Conservation (phyloP, 2,329 filamentous ascomycete genomes). For the Cladorrhinum sp. region DNA sequence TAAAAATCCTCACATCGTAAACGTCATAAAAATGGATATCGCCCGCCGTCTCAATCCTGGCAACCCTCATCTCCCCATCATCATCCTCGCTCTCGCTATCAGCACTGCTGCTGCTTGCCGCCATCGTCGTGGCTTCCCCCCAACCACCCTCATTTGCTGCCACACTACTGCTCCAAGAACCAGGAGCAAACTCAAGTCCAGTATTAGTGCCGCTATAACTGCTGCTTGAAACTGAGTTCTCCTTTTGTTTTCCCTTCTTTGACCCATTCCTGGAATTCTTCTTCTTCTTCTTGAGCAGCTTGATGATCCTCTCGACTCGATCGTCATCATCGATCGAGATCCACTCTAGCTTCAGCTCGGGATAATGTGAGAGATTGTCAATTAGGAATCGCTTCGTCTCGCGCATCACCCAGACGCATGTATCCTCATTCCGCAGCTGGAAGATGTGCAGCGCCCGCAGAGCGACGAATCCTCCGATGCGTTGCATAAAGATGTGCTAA, state of each 20-base stretch:
- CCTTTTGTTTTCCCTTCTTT: conserved; percentile 28
- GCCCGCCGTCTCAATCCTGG: conserved; percentile 40
- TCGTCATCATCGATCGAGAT: conserved; percentile 52
- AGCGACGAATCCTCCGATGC: conserved; percentile 49
- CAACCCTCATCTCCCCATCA: conserved; percentile 26
- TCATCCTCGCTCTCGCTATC: conserved; percentile 34
- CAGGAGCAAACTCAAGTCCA: background rate
- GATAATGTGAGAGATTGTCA: conserved; percentile 55
- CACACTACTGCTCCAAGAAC: conserved; percentile 5
- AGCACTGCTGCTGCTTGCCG: conserved; percentile 31
- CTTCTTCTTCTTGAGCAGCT: conserved; percentile 30
- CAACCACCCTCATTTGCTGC: background rate
- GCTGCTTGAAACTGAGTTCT: conserved; percentile 33
- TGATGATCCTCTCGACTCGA: conserved; percentile 47
- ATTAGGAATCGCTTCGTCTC: conserved; percentile 58
- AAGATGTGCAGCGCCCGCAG: conserved; percentile 56
- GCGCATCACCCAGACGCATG: conserved; percentile 53
- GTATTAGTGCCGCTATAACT: conserved; percentile 30
- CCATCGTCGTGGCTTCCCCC: conserved; percentile 36
- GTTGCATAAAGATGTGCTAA: conserved; percentile 58
- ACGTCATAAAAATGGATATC: conserved; percentile 44
- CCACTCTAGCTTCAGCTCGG: conserved; percentile 55
- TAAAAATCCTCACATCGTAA: conserved; percentile 53
- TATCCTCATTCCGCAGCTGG: conserved; percentile 53
- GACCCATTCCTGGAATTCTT: conserved; percentile 30